These are phyloP conservation scores for Elaeagnus macrophylla DNA, from an alignment of 306 rosid genomes.

Conservation along the genomic window DNA sequence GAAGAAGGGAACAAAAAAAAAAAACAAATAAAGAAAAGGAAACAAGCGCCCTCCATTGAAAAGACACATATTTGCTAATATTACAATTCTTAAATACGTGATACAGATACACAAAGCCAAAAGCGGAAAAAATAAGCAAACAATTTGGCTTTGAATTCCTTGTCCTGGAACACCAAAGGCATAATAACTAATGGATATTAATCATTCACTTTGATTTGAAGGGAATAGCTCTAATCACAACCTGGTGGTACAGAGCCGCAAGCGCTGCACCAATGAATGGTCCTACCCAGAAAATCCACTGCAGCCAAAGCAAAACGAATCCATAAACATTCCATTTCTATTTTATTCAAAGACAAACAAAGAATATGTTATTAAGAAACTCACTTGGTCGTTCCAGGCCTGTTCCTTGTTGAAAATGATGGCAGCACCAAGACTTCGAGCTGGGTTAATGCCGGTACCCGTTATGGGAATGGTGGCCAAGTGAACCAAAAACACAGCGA, in stretches of 20 bases:
- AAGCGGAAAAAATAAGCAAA: constrained; percentile 7
- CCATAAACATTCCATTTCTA: neutral
- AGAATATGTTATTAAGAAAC: neutral
- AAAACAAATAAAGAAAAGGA: too few relatives aligned
- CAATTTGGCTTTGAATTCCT: neutral
- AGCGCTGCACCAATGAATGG: constrained; percentile 55
- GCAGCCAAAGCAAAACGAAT: neutral
- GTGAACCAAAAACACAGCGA: constrained; percentile 58
- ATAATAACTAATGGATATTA: neutral
- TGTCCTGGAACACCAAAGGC: neutral
- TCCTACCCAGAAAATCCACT: constrained; percentile 68
- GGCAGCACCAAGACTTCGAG: constrained; percentile 50
- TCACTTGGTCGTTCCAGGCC: constrained; percentile 47
- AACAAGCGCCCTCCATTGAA: neutral
- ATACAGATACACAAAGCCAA: constrained; percentile 5
- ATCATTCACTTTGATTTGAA: constrained; percentile 35
- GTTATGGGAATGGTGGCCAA: constrained; percentile 53
- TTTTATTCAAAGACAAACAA: too few relatives aligned
- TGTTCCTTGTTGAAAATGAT: constrained; percentile 33
- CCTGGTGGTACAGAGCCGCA: constrained; percentile 49
- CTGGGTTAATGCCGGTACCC: constrained; percentile 57
- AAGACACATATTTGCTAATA: neutral
- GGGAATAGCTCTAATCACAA: constrained; percentile 54
- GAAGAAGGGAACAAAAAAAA: neutral
- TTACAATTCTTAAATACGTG: constrained; percentile 8